Evolutionary conservation across 2,329 filamentous ascomycete species (phyloP).

Genomic region (Ophiostoma australiae): DNA sequence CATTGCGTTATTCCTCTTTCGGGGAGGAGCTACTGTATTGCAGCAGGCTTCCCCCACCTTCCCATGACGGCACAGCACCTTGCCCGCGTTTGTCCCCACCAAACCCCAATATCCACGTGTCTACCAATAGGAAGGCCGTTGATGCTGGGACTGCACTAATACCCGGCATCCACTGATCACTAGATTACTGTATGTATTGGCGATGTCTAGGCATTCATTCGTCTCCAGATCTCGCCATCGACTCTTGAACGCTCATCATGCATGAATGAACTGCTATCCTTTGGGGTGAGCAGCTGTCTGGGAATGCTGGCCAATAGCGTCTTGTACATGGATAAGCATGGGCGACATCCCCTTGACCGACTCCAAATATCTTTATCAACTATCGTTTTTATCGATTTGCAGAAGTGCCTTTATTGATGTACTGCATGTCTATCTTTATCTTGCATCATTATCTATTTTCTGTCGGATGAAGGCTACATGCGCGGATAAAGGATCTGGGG

Average conservation of each 20-base stretch:
- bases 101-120: background rate
- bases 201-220: background rate
- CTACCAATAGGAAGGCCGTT: background rate
- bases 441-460: background rate
- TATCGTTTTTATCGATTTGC: background rate
- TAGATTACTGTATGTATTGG: background rate
- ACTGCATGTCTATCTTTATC: background rate
- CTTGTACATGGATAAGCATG: background rate
- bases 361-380: background rate
- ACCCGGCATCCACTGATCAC: background rate
- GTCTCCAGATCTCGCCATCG: background rate
- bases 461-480: background rate
- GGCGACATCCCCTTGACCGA: background rate
- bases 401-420: background rate
- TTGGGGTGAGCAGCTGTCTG: background rate
- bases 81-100: background rate
- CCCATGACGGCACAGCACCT: background rate
- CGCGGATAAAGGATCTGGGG: slow-evolving; percentile 5
- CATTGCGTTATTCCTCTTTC: background rate
- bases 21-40: background rate
- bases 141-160: background rate
- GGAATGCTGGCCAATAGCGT: background rate
- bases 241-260: background rate
- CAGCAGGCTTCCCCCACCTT: background rate
- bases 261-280: background rate